phyloP scores from a whole-genome alignment of 2,329 filamentous ascomycete genomes.

The Sporothrix euskadiensis region DNA sequence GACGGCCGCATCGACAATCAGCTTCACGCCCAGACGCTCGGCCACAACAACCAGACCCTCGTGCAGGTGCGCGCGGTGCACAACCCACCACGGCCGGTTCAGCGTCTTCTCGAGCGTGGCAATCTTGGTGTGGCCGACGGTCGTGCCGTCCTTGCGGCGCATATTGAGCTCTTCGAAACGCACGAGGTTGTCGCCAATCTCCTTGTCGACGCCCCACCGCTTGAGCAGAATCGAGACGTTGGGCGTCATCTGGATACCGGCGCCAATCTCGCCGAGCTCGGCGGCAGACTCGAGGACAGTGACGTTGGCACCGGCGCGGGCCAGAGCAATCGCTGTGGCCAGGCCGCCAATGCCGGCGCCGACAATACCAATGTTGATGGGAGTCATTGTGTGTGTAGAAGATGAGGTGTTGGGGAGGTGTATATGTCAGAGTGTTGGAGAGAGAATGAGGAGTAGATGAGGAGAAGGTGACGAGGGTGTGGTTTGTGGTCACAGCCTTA shows the following conservation, averaged over 20 bases:
- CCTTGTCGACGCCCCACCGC: constrained; percentile 44
- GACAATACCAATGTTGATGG: constrained; percentile 22
- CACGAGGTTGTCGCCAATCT: constrained; percentile 46
- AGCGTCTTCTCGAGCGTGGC: constrained; percentile 39
- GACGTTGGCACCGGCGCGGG: constrained; percentile 39
- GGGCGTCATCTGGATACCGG: constrained; percentile 45
- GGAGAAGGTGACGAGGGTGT: not conserved
- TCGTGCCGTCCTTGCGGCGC: constrained; percentile 43
- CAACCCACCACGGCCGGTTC: constrained; percentile 48
- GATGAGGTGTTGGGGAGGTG: not conserved
- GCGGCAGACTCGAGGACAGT: constrained; percentile 46
- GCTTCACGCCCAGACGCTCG: constrained; percentile 41
- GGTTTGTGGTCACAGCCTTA: not conserved
- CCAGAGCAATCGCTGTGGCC: constrained; percentile 43
- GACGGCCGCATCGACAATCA: constrained; percentile 40
- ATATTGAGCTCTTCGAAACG: constrained; percentile 45
- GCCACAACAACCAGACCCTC: constrained; percentile 46
- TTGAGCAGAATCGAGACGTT: constrained; percentile 45
- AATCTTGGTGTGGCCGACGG: constrained; percentile 43
- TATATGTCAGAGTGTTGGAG: not conserved
- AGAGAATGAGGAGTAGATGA: not conserved
- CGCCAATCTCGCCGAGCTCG: constrained; percentile 43
- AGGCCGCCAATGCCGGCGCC: constrained; percentile 29
- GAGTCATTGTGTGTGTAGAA: not conserved
- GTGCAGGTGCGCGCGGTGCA: constrained; percentile 51